Conservation (phyloP, 164 flowering plant species). For the Vitis vinifera region ASM3070453v1 NC_081811.1:25070501-25071000, state of each 20-base stretch:
- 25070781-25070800: slow-evolving; percentile 64
- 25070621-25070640: not conserved
- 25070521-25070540: too few relatives aligned
- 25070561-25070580: not conserved
- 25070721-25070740: slow-evolving; percentile 79
- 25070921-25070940: not conserved
- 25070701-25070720: slow-evolving; percentile 73
- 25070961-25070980: too few relatives aligned
- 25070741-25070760: slow-evolving; percentile 77
- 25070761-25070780: slow-evolving; percentile 72
- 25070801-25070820: slow-evolving; percentile 82
- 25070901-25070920: not conserved
- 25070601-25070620: not conserved
- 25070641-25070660: not conserved
- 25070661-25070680: slow-evolving; percentile 13
- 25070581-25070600: not conserved
- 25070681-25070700: slow-evolving; percentile 19
- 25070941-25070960: too few relatives aligned
- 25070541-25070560: not conserved
- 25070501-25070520: too few relatives aligned
- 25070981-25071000: too few relatives aligned
- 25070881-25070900: slow-evolving; percentile 43
- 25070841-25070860: slow-evolving; percentile 64
- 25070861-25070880: slow-evolving; percentile 86
- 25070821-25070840: slow-evolving; percentile 76